Conservation (phyloP, 2,329 filamentous ascomycete genomes). For the Fusarium burgessii region DNA sequence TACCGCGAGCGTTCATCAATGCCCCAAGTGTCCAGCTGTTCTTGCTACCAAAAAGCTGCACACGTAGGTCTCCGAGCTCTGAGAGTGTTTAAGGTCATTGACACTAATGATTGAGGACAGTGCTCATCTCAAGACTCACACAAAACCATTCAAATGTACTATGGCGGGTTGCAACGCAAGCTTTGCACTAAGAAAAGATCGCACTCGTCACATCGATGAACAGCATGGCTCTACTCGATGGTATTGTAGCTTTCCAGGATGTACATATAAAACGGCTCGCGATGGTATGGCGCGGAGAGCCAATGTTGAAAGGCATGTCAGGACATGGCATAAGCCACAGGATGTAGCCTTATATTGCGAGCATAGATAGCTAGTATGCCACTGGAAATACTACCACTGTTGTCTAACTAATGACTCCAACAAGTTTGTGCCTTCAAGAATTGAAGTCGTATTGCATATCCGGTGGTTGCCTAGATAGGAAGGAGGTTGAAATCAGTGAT, state of each 20-base stretch:
- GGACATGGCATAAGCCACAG: not conserved
- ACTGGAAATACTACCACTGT: not conserved
- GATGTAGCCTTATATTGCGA: not conserved
- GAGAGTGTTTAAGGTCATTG: fast-evolving
- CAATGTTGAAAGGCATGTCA: not conserved
- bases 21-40: not conserved
- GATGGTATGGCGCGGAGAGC: not conserved
- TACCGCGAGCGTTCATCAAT: not conserved
- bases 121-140: not conserved
- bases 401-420: not conserved
- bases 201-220: not conserved
- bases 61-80: not conserved
- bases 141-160: not conserved
- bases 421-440: fast-evolving
- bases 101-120: not conserved
- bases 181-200: not conserved
- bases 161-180: not conserved
- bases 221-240: not conserved
- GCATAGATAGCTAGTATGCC: not conserved
- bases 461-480: not conserved
- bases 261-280: not conserved
- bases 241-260: constrained; percentile 1
- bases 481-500: not conserved
- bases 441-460: fast-evolving
- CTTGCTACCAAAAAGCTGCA: not conserved